A percentile compares a stretch with the other conserved stretches of the same genome.
Evolutionary conservation across 345 rosid species (phyloP).

Genomic region (Gossypium australe): DNA sequence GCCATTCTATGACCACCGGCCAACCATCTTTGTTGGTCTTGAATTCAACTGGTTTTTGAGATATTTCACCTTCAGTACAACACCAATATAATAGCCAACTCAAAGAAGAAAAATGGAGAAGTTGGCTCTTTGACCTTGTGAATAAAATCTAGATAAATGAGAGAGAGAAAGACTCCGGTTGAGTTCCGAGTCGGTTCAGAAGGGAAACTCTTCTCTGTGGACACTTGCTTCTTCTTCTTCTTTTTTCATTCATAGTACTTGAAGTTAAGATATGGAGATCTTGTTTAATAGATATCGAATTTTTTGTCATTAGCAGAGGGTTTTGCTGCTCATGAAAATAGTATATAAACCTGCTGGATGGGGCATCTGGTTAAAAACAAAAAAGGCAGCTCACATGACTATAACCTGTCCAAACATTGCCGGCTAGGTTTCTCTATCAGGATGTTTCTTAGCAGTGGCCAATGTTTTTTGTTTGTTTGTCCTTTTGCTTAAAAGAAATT

Average conservation of each 20-base stretch:
- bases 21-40: background rate
- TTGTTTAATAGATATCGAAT: no score
- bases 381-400: background rate
- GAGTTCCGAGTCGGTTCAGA: background rate
- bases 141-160: background rate
- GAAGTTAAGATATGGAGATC: no score
- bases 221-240: no score
- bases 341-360: background rate
- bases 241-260: no score
- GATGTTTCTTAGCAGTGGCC: background rate
- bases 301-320: background rate
- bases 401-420: background rate
- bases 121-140: background rate
- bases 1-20: background rate
- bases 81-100: background rate
- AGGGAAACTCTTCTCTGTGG: background rate
- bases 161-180: background rate
- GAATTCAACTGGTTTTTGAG: background rate
- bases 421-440: background rate
- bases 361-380: background rate
- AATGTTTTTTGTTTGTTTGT: background rate
- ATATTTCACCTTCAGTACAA: background rate
- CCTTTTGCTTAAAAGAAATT: background rate
- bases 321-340: background rate
- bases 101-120: background rate